Base-by-base conservation (phyloP, 768 basidiomycete genomes). In the Mycena kentingensis region DNA sequence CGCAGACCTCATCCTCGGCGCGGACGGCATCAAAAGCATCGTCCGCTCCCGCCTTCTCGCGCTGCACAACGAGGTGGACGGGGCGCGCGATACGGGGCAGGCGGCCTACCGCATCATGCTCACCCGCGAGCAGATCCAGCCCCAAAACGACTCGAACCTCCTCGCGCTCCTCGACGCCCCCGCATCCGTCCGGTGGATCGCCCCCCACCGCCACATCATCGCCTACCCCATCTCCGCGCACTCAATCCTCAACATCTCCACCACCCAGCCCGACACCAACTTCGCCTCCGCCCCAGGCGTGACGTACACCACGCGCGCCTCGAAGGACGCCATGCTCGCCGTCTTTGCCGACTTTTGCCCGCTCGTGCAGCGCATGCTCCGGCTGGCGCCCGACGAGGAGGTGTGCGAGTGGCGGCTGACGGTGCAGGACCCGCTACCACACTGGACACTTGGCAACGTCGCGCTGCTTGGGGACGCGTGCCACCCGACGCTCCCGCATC, bases 351-450 rank as follows among this genome's bases (percentile, higher is more conserved):
- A 70, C 25, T 75, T 71, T 52, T 73, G 71, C 53, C 68, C 70
- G 3, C 51, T 63, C 1, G 66, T 75, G 2, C 64, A 65, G 46
- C 66, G 70, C 35, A 63, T 75, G 51, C 61, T 75, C 26, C 52
- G 55, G 15, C 65, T 75, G 26, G 73, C 71, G 0, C 63, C 67
- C 2, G 66, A 63, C 32, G 65, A 63, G 22, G 67, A 73, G 28
- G 69, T 75, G n/a, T 65, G 64, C 31, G 76, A 75, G 46, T 72
- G 74, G 74, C 73, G 73, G 57, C 60, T 76, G 21, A 56, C 69
- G 26, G 62, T 74, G 8, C 74, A 75, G 56, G 56, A 61, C 25
- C 72, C 70, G 10, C 62, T 74, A 10, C 62, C 61, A 28, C 67
- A 64, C 8, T 78, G 75, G 75, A 62, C 77, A 16, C 64, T 66